Base-by-base conservation (phyloP, 306 rosid species). In the Rosa chinensis region DNA sequence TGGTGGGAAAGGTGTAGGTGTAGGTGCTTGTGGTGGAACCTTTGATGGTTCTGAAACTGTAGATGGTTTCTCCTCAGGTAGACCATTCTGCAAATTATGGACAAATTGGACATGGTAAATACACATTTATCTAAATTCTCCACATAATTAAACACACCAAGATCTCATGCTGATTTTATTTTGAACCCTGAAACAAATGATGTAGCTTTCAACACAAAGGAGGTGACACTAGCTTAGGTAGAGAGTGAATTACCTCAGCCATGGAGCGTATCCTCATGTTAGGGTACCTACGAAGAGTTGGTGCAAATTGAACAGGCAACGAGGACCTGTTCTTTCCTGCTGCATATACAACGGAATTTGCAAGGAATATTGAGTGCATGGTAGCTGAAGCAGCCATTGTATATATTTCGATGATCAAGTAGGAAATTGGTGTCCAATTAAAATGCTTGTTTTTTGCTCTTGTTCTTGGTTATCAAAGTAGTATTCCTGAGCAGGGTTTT, bases 321-420 rank as follows among this genome's bases (percentile, higher is more conserved):
- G 53, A 68, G 17, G 53, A 49, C 9, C 28, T 78, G 16, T 62
- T 76, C 37, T 50, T 58, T 49, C 28, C 52, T 1, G 70, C 61
- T n/a, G 13, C 76, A 69, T 42, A 58, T 8, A 66, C 40, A 10
- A 78, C 6, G 32, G 70, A 78, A 18, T 66, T 55, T 10, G 76
- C 11, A 9, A 69, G 5, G 12, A 78, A 21, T 3, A 4, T 48
- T 70, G 61, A 78, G 44, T 78, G 81, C 76, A 68, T 40, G 61
- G 17, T 9, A 71, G 81, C 76, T 44, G 58, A 42, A 21, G 49
- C 76, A 9, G 76, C 76, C 81, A 58, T 78, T 70, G 35, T 53
- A 4, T 43, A 4, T 69, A 21, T 68, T 12, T 48, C 18, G 13
- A 20, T 21, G 28, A 58, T 8, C 11, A 2, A 21, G 32, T 4